A percentile compares a stretch with the other conserved stretches of the same genome.
Conservation (phyloP, 2,329 filamentous ascomycete species). For the Colletotrichum paranaense region DNA sequence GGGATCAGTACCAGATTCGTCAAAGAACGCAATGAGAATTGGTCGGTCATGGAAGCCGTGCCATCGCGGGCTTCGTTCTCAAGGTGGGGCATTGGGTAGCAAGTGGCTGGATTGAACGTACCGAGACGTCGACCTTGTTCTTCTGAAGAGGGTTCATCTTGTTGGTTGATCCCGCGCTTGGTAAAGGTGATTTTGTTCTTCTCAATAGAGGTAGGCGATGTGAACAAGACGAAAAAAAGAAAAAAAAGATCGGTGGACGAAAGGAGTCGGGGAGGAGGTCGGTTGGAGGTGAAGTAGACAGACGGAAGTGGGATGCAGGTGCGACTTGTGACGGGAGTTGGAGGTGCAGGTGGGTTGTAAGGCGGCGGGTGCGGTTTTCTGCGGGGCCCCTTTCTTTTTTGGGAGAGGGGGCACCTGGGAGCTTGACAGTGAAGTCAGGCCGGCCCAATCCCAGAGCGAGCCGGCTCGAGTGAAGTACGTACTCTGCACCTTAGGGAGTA, state of each 20-base stretch:
- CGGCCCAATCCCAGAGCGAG: slow-evolving; percentile 14
- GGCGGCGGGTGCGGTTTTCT: slow-evolving; percentile 31
- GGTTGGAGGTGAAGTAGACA: slow-evolving; percentile 12
- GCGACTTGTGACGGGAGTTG: slow-evolving; percentile 30
- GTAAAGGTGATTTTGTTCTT: neutral
- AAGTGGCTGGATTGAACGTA: slow-evolving; percentile 61
- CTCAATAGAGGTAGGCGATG: neutral
- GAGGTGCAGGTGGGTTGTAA: slow-evolving; percentile 33
- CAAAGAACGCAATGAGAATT: neutral
- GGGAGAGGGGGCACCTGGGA: slow-evolving; percentile 3
- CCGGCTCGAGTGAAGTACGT: slow-evolving; percentile 8
- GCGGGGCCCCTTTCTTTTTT: slow-evolving; percentile 32
- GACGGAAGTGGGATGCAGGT: slow-evolving; percentile 24
- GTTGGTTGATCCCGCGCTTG: slow-evolving; percentile 29
- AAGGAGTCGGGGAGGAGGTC: slow-evolving; percentile 17
- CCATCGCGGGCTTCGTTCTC: slow-evolving; percentile 5
- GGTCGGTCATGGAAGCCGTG: neutral
- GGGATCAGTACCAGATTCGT: slow-evolving; percentile 37
- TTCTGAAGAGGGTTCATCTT: slow-evolving; percentile 96
- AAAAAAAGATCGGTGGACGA: neutral
- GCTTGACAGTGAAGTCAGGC: slow-evolving; percentile 26
- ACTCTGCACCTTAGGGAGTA: neutral
- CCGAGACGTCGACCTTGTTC: slow-evolving; percentile 97
- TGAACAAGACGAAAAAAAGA: neutral
- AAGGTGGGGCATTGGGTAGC: slow-evolving; percentile 30